Evolutionary conservation across 169 alveolate genomes (phyloP).

Genomic region (Cryptosporidium sp.): DNA sequence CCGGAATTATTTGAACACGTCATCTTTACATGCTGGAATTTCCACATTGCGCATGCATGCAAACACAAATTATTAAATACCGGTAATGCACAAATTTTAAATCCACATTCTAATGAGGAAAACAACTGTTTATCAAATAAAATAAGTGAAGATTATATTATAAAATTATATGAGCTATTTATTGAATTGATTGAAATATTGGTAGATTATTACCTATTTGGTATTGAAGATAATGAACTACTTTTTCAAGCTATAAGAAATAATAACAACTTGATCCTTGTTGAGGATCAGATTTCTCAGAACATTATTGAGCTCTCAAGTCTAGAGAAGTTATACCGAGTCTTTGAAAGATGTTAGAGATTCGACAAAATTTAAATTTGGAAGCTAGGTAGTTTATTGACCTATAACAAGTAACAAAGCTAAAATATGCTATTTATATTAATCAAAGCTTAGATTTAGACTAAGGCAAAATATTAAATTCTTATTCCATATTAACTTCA

Average conservation of each 20-base stretch:
- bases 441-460: background rate
- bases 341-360: constrained; percentile 79
- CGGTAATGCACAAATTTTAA: background rate
- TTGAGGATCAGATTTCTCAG: background rate
- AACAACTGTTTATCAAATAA: background rate
- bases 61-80: background rate
- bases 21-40: constrained; percentile 43
- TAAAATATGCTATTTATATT: background rate
- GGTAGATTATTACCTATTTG: constrained; percentile 38
- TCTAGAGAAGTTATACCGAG: constrained; percentile 77
- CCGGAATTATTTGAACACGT: constrained; percentile 40
- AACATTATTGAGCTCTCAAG: constrained; percentile 77
- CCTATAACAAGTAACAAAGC: background rate
- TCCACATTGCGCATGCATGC: constrained; percentile 18
- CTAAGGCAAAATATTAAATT: background rate
- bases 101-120: background rate
- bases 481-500: background rate
- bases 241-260: constrained; percentile 44
- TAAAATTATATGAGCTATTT: background rate
- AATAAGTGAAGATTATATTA: background rate
- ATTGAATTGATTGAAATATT: constrained; percentile 1
- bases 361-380: background rate
- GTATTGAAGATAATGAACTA: constrained; percentile 17
- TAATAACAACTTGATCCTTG: constrained; percentile 24
- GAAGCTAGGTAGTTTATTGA: no score